phyloP scores from a whole-genome alignment of 805 yeast genomes.

The Nakazawaea ishiwadae region DNA sequence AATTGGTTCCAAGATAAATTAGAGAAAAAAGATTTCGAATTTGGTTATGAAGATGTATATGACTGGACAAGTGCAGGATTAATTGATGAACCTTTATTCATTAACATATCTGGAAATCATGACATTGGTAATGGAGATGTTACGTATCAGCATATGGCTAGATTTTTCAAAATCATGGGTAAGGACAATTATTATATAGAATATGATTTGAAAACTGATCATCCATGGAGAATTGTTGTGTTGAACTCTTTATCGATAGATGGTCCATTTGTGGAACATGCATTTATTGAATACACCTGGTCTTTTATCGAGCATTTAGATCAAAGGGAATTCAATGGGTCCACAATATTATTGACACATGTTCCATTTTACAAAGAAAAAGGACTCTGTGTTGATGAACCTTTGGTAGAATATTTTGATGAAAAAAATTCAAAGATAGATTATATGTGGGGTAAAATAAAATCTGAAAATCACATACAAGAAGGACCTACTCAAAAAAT shows the following conservation, averaged over 20 bases:
- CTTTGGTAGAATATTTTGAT: constrained; percentile 58
- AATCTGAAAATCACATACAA: constrained; percentile 84
- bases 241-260: constrained; percentile 79
- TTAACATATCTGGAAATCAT: constrained; percentile 91
- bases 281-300: constrained; percentile 64
- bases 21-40: constrained; percentile 27
- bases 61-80: constrained; percentile 54
- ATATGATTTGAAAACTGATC: constrained; percentile 54
- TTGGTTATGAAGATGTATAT: constrained; percentile 55
- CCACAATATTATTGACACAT: constrained; percentile 82
- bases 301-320: constrained; percentile 62
- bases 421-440: constrained; percentile 53
- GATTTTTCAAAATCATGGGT: constrained; percentile 75
- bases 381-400: constrained; percentile 88
- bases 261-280: constrained; percentile 82
- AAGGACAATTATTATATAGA: constrained; percentile 79
- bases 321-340: constrained; percentile 58
- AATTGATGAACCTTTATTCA: constrained; percentile 57
- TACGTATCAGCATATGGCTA: constrained; percentile 82
- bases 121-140: constrained; percentile 98
- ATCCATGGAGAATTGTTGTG: constrained; percentile 88
- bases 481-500: constrained; percentile 62
- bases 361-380: constrained; percentile 80
- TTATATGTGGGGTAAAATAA: constrained; percentile 62
- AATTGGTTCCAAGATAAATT: constrained; percentile 26